Base-by-base conservation (phyloP, 805 yeast genomes). In the Diddensiella caesifluorescens region DNA sequence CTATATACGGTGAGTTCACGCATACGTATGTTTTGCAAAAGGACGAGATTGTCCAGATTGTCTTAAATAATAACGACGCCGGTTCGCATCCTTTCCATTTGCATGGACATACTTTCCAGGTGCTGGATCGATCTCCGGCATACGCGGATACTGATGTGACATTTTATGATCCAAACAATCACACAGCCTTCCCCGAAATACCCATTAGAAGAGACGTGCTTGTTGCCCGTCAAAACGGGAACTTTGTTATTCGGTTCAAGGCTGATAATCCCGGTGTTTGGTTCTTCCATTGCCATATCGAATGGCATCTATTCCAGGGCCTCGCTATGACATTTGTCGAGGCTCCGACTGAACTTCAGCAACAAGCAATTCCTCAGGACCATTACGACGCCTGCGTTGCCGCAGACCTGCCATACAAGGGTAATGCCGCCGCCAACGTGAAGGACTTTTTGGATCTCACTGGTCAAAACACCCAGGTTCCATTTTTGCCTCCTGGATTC, bases 261-360 rank as follows among this genome's bases (percentile, higher is more conserved):
- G 95, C 97, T 41, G 80, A 83, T 61, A 92, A 92, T 64, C 98
- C 97, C 23, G 98, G 98, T 70, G 89, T 89, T 33, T 90, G 97
- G 98, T 77, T 80, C 64, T 92, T 92, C 94, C 98, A 90, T 69
- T 90, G 98, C 67, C 98, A 90, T 63, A 83, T 92, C 57, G 97
- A 92, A 63, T 90, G 98, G 98, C 98, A 92, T 69, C 75, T 90
- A 71, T 74, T 80, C 57, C 97, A 92, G 70, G 98, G 98, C 58
- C 74, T 90, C 55, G 95, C 95, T 9, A 55, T 88, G 42, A 70
- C 73, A 7, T 68, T 92, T 33, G 67, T 90, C 41, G 98, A 90
- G 68, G 95, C 87, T 42, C 98, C 98, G 22, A 52, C 62, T 7
- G 71, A 72, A 43, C 70, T 90, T 38, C 63, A 62, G 15, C 54